Evolutionary conservation across 352 stramenopile species (phyloP), one percentile per base, ranked within the genome.

Genomic region (Sclerospora graminicola): DNA sequence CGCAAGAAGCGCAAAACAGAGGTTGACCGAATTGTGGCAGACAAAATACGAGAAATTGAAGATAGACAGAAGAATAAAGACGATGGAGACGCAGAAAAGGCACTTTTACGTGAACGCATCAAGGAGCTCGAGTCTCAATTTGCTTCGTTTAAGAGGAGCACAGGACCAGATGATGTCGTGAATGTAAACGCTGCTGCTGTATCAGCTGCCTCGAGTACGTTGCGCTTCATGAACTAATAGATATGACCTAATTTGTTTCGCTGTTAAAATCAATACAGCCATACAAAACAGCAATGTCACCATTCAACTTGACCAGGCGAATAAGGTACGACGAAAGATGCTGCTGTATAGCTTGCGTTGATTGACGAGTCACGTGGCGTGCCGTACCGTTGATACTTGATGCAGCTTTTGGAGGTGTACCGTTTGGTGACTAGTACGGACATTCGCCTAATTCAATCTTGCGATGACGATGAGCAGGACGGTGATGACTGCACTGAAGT

Each of bases 331-430:
- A n/a, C 14, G 20, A 31, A 31, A 30, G 6, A 30, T 31, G 35
- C 21, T 19, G 35, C 35, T 10, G 20, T 19, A 2, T 31, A n/a
- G 7, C 11, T 31, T 21, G 21, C 23, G n/a, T 30, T 13, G n/a
- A 19, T 1, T 41, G 6, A 21, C 35, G n/a, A 8, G 18, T 41
- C 0, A 21, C 5, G 1, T 19, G 9, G 5, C 19, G 30, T 14
- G 16, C 1, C 8, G 2, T 33, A n/a, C 28, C 14, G 9, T 5
- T 33, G 28, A 14, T 56, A 9, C n/a, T 54, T 34, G 19, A 14
- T 48, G 36, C 34, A 92, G 80, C 58, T 92, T 1, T 45, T 92
- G 42, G 64, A 88, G 27, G 32, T 89, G 21, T 92, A 92, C 20
- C 75, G 80, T 7, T 37, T 89, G 2, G 62, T 89, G 30, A 86